Evolutionary conservation across 441 rosid species (phyloP).

Genomic region (Rhodomyrtus psidioides): DNA sequence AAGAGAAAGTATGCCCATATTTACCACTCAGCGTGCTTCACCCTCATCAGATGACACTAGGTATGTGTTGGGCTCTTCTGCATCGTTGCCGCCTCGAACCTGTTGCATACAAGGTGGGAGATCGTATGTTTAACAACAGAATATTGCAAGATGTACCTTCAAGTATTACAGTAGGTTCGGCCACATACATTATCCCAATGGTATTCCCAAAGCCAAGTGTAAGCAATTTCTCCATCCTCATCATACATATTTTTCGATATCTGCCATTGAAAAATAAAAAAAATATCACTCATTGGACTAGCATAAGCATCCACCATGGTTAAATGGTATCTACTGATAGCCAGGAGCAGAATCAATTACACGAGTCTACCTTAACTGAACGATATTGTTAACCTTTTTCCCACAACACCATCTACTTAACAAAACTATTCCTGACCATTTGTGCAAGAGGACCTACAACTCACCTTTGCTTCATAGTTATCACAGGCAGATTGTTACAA

Average conservation of each 20-base stretch:
- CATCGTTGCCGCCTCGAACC: slow-evolving; percentile 59
- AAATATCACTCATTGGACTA: background rate
- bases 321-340: background rate
- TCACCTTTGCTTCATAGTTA: slow-evolving; percentile 76
- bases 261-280: slow-evolving; percentile 34
- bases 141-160: background rate
- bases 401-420: background rate
- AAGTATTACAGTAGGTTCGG: background rate
- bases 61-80: slow-evolving; percentile 63
- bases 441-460: background rate
- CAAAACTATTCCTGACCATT: background rate
- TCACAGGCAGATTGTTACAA: slow-evolving; percentile 60
- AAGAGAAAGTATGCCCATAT: background rate
- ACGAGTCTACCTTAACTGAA: slow-evolving; percentile 37
- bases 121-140: slow-evolving; percentile 1
- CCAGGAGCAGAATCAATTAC: background rate
- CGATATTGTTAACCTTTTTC: background rate
- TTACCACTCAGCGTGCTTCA: slow-evolving; percentile 78
- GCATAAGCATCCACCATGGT: background rate
- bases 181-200: slow-evolving; percentile 78
- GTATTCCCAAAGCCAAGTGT: slow-evolving; percentile 91
- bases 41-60: slow-evolving; percentile 75
- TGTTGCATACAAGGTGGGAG: slow-evolving; percentile 14
- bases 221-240: slow-evolving; percentile 66
- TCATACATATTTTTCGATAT: slow-evolving; percentile 68